These are phyloP conservation scores for Trichoderma citrinoviride DNA, from an alignment of 2,329 filamentous ascomycete species.

Conservation along the genomic window DNA sequence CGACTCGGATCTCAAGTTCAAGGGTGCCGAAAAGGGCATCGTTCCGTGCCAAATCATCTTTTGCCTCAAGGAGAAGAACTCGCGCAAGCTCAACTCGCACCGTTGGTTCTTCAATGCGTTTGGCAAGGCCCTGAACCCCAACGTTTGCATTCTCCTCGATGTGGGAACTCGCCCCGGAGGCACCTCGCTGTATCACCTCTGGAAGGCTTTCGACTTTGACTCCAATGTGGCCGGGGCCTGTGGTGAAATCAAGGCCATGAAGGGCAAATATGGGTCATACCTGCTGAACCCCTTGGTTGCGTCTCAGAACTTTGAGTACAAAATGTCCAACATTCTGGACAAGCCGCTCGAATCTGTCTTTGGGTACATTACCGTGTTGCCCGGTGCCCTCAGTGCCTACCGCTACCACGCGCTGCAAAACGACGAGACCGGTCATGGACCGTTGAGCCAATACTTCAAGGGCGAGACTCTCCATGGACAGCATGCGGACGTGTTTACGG, in stretches of 20 bases:
- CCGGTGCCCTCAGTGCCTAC: conserved; percentile 92
- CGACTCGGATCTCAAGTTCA: conserved; percentile 95
- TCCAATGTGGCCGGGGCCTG: conserved; percentile 96
- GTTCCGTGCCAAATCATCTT: conserved; percentile 98
- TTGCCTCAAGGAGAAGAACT: conserved; percentile 96
- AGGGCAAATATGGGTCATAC: conserved; percentile 78
- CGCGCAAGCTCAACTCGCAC: conserved; percentile 97
- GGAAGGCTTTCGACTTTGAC: conserved; percentile 98
- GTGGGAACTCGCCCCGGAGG: conserved; percentile 89
- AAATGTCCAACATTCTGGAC: conserved; percentile 98
- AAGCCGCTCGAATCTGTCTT: conserved; percentile 97
- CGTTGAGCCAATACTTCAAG: conserved; percentile 98
- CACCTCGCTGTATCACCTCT: conserved; percentile 93
- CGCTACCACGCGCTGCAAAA: conserved; percentile 95
- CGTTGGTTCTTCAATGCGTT: conserved; percentile 99
- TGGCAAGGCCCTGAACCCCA: conserved; percentile 85
- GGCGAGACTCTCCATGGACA: conserved; percentile 95
- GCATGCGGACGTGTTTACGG: conserved; percentile 94
- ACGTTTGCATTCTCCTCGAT: conserved; percentile 94
- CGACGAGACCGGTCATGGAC: conserved; percentile 91
- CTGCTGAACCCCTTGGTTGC: conserved; percentile 92
- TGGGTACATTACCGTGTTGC: conserved; percentile 95
- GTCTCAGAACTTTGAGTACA: conserved; percentile 99
- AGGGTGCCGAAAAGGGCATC: conserved; percentile 98
- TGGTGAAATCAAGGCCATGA: conserved; percentile 96